phyloP scores from a whole-genome alignment of 768 basidiomycete genomes.

The Tricholoma furcatifolium region DNA sequence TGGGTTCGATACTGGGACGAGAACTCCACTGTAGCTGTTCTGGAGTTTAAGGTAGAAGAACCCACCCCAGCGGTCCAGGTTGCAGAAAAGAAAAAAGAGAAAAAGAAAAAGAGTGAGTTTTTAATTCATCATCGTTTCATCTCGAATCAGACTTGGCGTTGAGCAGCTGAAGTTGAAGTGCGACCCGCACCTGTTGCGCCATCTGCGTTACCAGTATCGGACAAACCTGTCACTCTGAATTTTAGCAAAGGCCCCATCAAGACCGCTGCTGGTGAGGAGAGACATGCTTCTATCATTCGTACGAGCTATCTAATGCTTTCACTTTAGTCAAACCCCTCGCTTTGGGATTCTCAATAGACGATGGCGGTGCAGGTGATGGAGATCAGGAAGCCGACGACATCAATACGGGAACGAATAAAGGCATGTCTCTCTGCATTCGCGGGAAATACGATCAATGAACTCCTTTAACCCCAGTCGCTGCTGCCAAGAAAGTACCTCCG shows the following conservation, averaged over 20 bases:
- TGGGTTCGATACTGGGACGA: constrained; percentile 96
- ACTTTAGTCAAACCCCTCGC: constrained; percentile 37
- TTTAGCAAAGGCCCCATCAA: constrained; percentile 58
- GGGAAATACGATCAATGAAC: not conserved
- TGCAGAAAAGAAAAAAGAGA: constrained; percentile 51
- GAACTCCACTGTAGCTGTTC: constrained; percentile 66
- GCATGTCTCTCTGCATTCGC: constrained; percentile 32
- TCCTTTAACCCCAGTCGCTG: constrained; percentile 23
- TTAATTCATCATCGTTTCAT: not conserved
- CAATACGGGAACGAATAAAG: constrained; percentile 45
- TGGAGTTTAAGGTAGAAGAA: constrained; percentile 79
- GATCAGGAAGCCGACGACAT: constrained; percentile 43
- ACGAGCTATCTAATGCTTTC: constrained; percentile 8
- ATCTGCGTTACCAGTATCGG: constrained; percentile 68
- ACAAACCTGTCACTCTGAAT: constrained; percentile 79
- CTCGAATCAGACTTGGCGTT: not conserved
- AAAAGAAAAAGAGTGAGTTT: constrained; percentile 62
- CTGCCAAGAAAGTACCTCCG: constrained; percentile 75
- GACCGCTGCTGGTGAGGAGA: constrained; percentile 22
- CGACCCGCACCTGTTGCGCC: constrained; percentile 45
- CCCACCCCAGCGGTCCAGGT: constrained; percentile 36
- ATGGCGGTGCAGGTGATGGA: constrained; percentile 41
- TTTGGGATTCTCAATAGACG: constrained; percentile 70
- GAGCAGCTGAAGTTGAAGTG: constrained; percentile 28
- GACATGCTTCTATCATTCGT: not conserved